phyloP scores from a whole-genome alignment of 2,329 filamentous ascomycete species.

The Hymenoscyphus occultus region DNA sequence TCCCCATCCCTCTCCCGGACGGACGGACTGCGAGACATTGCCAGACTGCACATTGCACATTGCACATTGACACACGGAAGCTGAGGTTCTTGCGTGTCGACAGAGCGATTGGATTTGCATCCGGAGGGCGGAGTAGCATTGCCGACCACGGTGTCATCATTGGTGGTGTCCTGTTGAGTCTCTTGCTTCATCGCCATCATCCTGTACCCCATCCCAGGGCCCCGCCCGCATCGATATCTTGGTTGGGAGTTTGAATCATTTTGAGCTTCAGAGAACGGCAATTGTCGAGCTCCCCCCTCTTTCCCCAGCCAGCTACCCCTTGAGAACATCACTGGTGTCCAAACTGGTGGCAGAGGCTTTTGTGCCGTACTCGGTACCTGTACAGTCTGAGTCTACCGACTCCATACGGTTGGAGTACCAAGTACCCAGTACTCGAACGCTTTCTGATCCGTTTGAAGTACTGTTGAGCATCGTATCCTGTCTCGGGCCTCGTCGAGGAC shows the following conservation, averaged over 20 bases:
- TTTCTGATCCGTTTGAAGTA: too few species aligned
- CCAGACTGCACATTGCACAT: neutral
- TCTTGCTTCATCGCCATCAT: too few species aligned
- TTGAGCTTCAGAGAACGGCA: constrained; percentile 1
- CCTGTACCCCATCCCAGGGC: neutral
- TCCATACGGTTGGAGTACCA: too few species aligned
- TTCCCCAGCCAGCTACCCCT: neutral
- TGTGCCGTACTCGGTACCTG: neutral
- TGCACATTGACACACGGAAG: neutral
- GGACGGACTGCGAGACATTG: neutral
- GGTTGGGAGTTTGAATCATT: neutral
- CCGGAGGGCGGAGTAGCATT: neutral
- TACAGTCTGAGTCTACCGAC: neutral
- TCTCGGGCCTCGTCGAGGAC: too few species aligned
- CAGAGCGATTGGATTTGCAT: neutral
- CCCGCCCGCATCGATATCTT: neutral
- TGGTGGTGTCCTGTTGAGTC: neutral
- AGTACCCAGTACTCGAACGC: too few species aligned
- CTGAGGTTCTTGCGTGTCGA: neutral
- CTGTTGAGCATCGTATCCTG: too few species aligned
- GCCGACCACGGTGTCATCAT: neutral
- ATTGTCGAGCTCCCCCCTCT: neutral
- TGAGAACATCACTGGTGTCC: neutral
- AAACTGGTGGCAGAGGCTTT: neutral
- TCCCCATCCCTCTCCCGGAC: neutral